phyloP scores from a whole-genome alignment of 371 early-diverging fungal species.

The Nosema granulosis region DNA sequence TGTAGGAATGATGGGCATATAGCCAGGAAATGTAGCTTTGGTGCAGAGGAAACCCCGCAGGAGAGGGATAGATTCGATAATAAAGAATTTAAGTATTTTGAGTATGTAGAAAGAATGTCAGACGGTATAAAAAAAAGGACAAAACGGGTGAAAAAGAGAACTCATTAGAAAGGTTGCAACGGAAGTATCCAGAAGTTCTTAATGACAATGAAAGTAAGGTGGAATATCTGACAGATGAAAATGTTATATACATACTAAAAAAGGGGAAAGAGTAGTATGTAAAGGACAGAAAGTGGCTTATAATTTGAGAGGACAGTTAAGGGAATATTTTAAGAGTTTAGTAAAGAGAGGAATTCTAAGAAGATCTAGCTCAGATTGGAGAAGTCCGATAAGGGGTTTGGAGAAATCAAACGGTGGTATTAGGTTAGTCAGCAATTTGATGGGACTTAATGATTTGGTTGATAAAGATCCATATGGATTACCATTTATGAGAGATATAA shows the following conservation, averaged over 20 bases:
- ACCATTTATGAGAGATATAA: slow-evolving; percentile 25
- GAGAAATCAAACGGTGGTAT: slow-evolving; percentile 27
- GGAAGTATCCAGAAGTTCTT: too few species aligned
- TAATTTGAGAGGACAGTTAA: background rate
- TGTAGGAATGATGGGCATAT: too few species aligned
- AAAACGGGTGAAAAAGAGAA: too few species aligned
- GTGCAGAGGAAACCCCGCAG: too few species aligned
- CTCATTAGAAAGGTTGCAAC: too few species aligned
- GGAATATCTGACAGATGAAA: background rate
- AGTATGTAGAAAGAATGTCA: too few species aligned
- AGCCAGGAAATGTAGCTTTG: too few species aligned
- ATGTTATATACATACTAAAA: slow-evolving; percentile 7
- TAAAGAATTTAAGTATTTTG: too few species aligned
- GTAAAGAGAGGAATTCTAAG: background rate
- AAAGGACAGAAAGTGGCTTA: background rate
- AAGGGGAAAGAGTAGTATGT: background rate
- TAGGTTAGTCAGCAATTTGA: slow-evolving; percentile 42
- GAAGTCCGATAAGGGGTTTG: slow-evolving; percentile 1
- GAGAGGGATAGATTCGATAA: too few species aligned
- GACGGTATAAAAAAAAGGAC: too few species aligned
- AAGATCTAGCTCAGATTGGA: slow-evolving; percentile 30
- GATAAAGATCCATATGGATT: slow-evolving; percentile 4
- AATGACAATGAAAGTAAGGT: too few species aligned
- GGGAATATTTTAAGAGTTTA: slow-evolving; percentile 3
- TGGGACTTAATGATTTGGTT: slow-evolving; percentile 29